Base-by-base conservation (phyloP, 352 stramenopile genomes). In the Phytophthora macrochlamydospora region DNA sequence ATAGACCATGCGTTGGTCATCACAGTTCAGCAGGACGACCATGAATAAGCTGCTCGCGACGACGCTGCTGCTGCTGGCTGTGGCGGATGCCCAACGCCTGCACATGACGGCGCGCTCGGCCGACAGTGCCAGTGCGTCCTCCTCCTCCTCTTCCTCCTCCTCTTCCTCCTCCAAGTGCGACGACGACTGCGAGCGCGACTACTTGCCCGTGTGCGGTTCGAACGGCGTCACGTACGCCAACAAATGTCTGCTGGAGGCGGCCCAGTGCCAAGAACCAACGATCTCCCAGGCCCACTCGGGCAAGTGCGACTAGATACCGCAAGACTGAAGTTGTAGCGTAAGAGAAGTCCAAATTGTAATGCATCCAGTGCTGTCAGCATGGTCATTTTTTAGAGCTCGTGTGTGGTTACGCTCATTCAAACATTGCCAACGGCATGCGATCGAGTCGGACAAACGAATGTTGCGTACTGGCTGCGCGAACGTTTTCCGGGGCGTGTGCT, bases 141-240 rank as follows among this genome's bases (percentile, higher is more conserved):
- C 18, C 18, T 24, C 18, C 18, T 24, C 18, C 18, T 24, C 18
- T 24, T 24, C 18, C 18, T 24, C 18, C 18, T 24, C 18, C 18
- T 24, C 18, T 24, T 24, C 18, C 18, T 24, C 13, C 6, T 29
- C 43, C 4, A 53, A 78, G 33, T 88, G 76, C 50, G 78, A 85
- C 57, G 52, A 65, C 13, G 66, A 72, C 45, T 89, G 80, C 33
- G 56, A 65, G 11, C 68, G 65, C n/a, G 48, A 70, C 12, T 88
- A 79, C 48, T 50, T 69, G n/a, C 74, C 79, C 2, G 78, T 91
- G 51, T 91, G 82, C 57, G 80, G 82, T 35, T 78, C 76, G 4
- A 69, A 91, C 66, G 67, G 69, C 38, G 37, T 71, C 32, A 91
- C 83, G 31, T 91, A 90, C 69, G 65, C 59, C 14, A 91, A 87